Conservation (phyloP, 306 rosid species). For the Parietaria judaica region DNA sequence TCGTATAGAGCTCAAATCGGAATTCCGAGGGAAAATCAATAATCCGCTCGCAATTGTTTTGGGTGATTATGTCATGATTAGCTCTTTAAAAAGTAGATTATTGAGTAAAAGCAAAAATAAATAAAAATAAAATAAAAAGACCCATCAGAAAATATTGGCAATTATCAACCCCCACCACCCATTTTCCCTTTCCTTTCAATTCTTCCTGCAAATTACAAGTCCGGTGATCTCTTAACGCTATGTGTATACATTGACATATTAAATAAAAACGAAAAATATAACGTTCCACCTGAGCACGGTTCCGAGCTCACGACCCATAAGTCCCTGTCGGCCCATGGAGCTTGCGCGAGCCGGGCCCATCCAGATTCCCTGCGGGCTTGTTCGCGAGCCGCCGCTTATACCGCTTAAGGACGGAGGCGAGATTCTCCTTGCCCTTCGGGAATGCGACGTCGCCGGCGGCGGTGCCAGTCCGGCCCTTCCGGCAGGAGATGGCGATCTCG, state of each 20-base stretch:
- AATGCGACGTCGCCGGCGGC: constrained; percentile 96
- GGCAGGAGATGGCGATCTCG: constrained; percentile 60
- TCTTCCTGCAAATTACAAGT: constrained; percentile 45
- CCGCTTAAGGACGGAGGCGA: constrained; percentile 90
- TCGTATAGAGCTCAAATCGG: too few relatives aligned
- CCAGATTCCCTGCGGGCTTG: constrained; percentile 38
- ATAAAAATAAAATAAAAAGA: constrained; percentile 12
- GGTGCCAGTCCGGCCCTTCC: constrained; percentile 91
- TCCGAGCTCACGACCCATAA: constrained; percentile 31
- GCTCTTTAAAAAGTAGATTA: too few relatives aligned
- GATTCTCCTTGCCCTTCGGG: constrained; percentile 85
- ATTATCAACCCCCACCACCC: constrained; percentile 33
- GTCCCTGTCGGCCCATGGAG: constrained; percentile 28
- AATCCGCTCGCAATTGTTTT: too few relatives aligned
- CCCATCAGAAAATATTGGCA: constrained; percentile 23
- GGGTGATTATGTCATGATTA: too few relatives aligned
- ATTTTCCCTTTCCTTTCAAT: constrained; percentile 18
- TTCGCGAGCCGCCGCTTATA: constrained; percentile 73
- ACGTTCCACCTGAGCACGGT: constrained; percentile 23
- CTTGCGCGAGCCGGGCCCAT: constrained; percentile 49
- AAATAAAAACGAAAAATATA: constrained; percentile 32
- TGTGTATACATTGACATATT: constrained; percentile 32
- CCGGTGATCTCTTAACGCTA: constrained; percentile 35
- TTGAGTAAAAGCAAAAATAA: background rate
- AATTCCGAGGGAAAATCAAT: too few relatives aligned